Evolutionary conservation across 768 basidiomycete genomes (phyloP), one percentile per base, ranked within the genome.

Genomic region (Rhizopogon rudus): DNA sequence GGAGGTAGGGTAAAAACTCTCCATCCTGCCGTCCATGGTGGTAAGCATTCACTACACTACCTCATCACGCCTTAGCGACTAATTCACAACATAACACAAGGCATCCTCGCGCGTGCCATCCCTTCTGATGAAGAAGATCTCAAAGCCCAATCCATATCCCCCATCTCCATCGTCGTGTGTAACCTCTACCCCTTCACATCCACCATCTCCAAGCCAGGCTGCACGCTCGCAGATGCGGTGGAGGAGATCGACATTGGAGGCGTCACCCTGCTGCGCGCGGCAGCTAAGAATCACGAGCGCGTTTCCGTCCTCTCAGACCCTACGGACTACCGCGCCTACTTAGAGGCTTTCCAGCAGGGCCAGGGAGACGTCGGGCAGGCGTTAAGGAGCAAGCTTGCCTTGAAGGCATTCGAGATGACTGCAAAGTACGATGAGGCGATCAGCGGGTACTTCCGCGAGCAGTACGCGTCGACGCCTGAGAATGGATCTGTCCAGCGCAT

Each of bases 161-260:
- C 91, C 58, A 98, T 98, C 74, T 86, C 89, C 54, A 88, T 99
- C 75, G 96, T 99, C 55, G 94, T 97, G 58, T 99, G 97, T 84
- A 99, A 99, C 71, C 84, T 99, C 51, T 98, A 99, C 77, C 97
- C 97, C 0, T 99, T 99, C 76, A 84, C 90, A 33, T 82, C 86
- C 20, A 97, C 95, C 46, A 91, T 96, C 68, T 81, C 95, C 0
- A 83, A 87, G 63, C 91, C 93, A 0, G 82, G 83, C 60, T 95
- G 94, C 73, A 94, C 92, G 10, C 83, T 98, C 57, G 84, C 91
- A 3, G 88, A 88, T 46, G 96, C 96, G 5, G 87, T 98, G 56
- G 97, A 99, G 70, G 97, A 99, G 72, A 89, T 99, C 62, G 97
- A 99, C 73, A 98, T 99, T 55, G 97, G 97, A 6, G 97, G 97